These are phyloP conservation scores for Talaromyces amestolkiae DNA, from an alignment of 2,329 filamentous ascomycete genomes.

Conservation along the genomic window DNA sequence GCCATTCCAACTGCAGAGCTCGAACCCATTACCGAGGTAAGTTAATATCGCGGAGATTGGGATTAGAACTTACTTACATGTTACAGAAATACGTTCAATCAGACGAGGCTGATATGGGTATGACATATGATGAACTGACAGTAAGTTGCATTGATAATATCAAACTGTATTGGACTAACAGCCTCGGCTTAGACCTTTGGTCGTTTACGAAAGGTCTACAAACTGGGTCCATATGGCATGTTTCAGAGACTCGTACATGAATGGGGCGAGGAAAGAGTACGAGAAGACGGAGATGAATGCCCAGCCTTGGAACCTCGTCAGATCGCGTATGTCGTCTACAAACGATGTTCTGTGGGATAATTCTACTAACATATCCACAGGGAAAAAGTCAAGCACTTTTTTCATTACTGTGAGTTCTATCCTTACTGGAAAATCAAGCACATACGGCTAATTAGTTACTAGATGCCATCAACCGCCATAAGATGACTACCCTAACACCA, in stretches of 20 bases:
- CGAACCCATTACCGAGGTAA: constrained; percentile 59
- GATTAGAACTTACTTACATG: background rate
- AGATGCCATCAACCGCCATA: constrained; percentile 20
- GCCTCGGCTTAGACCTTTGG: constrained; percentile 25
- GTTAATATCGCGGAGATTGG: constrained; percentile 44
- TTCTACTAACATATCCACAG: background rate
- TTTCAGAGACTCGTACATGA: constrained; percentile 52
- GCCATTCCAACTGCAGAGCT: constrained; percentile 61
- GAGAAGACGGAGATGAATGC: constrained; percentile 27
- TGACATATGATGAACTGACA: constrained; percentile 55
- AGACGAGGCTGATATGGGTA: constrained; percentile 52
- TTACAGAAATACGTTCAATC: constrained; percentile 36
- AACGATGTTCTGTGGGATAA: background rate
- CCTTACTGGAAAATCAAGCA: background rate
- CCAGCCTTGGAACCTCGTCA: constrained; percentile 27
- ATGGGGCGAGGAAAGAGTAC: constrained; percentile 36
- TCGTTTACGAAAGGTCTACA: constrained; percentile 52
- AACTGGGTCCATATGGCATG: constrained; percentile 54
- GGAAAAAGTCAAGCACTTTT: constrained; percentile 44
- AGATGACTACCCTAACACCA: constrained; percentile 20
- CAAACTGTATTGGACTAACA: too few relatives aligned
- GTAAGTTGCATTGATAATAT: constrained; percentile 33
- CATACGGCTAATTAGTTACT: background rate
- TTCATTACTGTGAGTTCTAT: constrained; percentile 21
- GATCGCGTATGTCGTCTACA: constrained; percentile 15